A percentile compares a stretch with the other conserved stretches of the same genome.
Evolutionary conservation across 2,329 filamentous ascomycete species (phyloP).

Genomic region (Cercospora janseana): DNA sequence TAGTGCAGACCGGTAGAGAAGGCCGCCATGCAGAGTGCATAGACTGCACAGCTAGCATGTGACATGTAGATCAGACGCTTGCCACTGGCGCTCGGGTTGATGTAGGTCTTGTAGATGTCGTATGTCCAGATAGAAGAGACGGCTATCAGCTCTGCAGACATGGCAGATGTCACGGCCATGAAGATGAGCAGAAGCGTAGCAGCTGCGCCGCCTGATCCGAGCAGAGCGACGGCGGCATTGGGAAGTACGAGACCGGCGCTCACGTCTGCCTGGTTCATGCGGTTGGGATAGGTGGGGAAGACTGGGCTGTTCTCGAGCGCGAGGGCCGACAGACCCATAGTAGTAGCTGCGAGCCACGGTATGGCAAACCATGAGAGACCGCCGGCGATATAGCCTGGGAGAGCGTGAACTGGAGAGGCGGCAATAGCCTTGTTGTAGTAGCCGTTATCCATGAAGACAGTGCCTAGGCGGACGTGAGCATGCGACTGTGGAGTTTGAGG

Average conservation of each 20-base stretch:
- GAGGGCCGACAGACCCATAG: constrained; percentile 78
- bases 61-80: constrained; percentile 76
- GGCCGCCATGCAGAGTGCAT: constrained; percentile 72
- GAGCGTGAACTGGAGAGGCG: constrained; percentile 74
- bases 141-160: constrained; percentile 79
- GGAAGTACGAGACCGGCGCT: constrained; percentile 80
- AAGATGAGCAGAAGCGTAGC: constrained; percentile 79
- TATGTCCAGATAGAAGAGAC: constrained; percentile 87
- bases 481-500: too few relatives aligned
- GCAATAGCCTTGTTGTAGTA: constrained; percentile 96
- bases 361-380: constrained; percentile 91
- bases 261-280: constrained; percentile 72
- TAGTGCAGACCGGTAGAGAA: constrained; percentile 70
- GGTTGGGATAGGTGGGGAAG: constrained; percentile 70
- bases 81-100: constrained; percentile 74
- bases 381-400: constrained; percentile 84
- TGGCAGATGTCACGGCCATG: constrained; percentile 84
- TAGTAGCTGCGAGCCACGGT: constrained; percentile 84
- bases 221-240: constrained; percentile 76
- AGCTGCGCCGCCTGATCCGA: constrained; percentile 77
- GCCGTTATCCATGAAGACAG: constrained; percentile 71
- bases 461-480: constrained; percentile 51
- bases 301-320: constrained; percentile 71
- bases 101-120: constrained; percentile 83
- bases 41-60: constrained; percentile 70